Evolutionary conservation across 805 yeast species (phyloP).

Genomic region (Yamadazyma olivae): DNA sequence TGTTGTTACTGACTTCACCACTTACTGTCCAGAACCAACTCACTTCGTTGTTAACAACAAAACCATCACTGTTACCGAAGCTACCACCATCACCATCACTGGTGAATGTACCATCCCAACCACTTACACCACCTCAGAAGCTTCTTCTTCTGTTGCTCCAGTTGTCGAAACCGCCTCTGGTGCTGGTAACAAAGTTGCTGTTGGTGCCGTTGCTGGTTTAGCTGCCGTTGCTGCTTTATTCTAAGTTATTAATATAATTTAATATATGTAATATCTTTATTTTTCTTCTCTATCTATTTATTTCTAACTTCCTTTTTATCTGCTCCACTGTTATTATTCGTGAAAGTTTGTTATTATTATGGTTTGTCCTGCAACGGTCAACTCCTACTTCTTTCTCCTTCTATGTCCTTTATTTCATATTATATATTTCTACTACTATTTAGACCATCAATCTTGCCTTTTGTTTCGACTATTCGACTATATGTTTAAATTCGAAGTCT

Average conservation of each 20-base stretch:
- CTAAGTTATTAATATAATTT: slow-evolving; percentile 20
- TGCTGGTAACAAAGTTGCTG: slow-evolving; percentile 43
- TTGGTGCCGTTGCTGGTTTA: slow-evolving; percentile 50
- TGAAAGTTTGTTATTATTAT: no score
- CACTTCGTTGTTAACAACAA: slow-evolving; percentile 58
- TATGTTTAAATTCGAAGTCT: no score
- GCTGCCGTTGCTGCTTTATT: slow-evolving; percentile 50
- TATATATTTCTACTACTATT: no score
- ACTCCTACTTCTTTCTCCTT: no score
- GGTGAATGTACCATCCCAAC: slow-evolving; percentile 77
- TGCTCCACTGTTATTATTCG: no score
- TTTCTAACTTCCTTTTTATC: no score
- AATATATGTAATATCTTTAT: no score
- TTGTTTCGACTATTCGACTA: no score
- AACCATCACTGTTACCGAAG: slow-evolving; percentile 72
- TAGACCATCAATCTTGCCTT: no score
- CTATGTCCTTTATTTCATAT: no score
- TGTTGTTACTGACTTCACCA: slow-evolving; percentile 64
- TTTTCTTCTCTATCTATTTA: no score
- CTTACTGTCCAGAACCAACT: slow-evolving; percentile 82
- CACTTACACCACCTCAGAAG: slow-evolving; percentile 28
- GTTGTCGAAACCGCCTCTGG: slow-evolving; percentile 23
- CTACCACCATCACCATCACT: slow-evolving; percentile 82
- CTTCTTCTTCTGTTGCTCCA: slow-evolving; percentile 19
- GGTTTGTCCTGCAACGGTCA: no score